Percentiles rank a stretch among this genome's conserved stretches.
phyloP scores from a whole-genome alignment of 1,284 basidiomycete genomes.

The Sanghuangporus sanghuang region DNA sequence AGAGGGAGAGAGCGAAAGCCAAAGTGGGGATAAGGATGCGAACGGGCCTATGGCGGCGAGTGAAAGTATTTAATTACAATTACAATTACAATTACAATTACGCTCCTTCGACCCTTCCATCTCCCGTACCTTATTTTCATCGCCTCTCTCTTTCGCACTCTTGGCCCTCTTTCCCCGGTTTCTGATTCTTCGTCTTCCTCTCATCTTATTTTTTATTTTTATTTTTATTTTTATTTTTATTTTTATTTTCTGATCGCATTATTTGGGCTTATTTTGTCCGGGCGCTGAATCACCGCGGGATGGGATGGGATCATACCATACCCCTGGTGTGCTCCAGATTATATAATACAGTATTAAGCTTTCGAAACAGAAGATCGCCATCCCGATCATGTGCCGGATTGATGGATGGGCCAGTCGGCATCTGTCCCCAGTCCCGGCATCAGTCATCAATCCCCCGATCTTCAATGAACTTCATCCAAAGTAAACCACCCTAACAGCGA shows the following conservation, averaged over 20 bases:
- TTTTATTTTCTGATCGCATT: neutral
- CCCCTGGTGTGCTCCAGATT: neutral
- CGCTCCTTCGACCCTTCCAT: neutral
- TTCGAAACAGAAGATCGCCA: neutral
- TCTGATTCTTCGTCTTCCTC: neutral
- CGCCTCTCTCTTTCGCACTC: neutral
- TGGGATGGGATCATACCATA: neutral
- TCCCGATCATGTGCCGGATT: neutral
- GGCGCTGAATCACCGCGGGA: neutral
- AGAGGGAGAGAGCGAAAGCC: neutral
- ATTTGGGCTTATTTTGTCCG: neutral
- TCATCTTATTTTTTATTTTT: neutral
- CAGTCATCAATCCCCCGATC: neutral
- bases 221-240: neutral
- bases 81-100: no score
- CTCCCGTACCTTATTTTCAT: neutral
- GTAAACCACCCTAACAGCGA: no score
- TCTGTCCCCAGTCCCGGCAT: neutral
- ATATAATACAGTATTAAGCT: neutral
- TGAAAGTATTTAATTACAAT: neutral
- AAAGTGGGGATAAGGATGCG: neutral
- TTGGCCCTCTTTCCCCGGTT: neutral
- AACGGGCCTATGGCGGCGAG: neutral
- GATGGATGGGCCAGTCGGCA: neutral
- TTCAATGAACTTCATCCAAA: neutral